These are phyloP conservation scores for Citrullus amarus DNA, from an alignment of 306 rosid genomes.

Conservation along the genomic window DNA sequence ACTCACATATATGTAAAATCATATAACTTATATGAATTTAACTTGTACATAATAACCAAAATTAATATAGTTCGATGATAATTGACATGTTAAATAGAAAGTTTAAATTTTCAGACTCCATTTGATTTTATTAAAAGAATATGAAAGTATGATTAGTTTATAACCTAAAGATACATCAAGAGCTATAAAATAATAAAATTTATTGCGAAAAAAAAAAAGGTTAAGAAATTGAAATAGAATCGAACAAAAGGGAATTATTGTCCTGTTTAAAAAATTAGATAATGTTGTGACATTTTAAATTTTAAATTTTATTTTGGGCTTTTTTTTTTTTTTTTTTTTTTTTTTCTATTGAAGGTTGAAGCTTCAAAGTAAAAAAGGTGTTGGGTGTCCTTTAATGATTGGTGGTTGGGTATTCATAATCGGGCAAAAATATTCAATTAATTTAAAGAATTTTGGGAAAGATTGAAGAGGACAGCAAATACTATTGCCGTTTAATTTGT, in stretches of 20 bases:
- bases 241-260: neutral
- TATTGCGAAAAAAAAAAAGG: too few species aligned
- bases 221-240: neutral
- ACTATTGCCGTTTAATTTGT: constrained; percentile 22
- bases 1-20: too few species aligned
- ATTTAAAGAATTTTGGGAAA: neutral
- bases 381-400: constrained; percentile 11
- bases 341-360: neutral
- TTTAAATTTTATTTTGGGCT: neutral
- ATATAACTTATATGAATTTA: too few species aligned
- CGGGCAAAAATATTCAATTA: neutral
- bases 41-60: too few species aligned
- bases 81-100: too few species aligned
- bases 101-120: too few species aligned
- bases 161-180: neutral
- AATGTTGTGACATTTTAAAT: neutral
- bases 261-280: neutral
- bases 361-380: neutral
- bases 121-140: too few species aligned
- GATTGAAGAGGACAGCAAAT: neutral
- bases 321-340: neutral
- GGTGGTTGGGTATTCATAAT: constrained; percentile 22
- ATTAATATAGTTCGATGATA: too few species aligned
- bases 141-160: too few species aligned
- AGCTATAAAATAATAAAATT: neutral